Evolutionary conservation across 371 early-diverging fungal species (phyloP), one percentile per base, ranked within the genome.

Genomic region (Rhizomucor miehei): DNA sequence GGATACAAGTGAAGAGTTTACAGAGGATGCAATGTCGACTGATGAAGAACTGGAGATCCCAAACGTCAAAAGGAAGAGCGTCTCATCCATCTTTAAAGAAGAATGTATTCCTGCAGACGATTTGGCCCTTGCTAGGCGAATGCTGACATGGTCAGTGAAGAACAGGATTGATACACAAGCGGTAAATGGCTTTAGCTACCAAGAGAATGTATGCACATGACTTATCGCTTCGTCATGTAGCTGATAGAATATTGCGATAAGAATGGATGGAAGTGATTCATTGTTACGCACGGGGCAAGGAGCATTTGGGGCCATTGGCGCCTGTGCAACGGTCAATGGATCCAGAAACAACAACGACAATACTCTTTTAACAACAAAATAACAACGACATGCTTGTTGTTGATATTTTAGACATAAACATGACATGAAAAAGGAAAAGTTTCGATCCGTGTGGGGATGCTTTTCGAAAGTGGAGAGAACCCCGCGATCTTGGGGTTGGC

Each of bases 121-220:
- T 17, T 45, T 44, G 37, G 6, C 14, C 0, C 17, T 74, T 3
- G 48, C 66, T 8, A 34, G 23, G 1, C 45, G 52, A 1, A 67
- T 62, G n/a, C 35, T 75, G 38, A 75, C 65, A 35, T 75, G 71
- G 71, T 75, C 75, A 13, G 48, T 62, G 12, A 53, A 58, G 37
- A 57, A 66, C 2, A 61, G 75, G 23, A 24, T 56, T 14, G 49
- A 51, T 17, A 34, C 62, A 48, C 37, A 59, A 12, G 47, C 67
- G 60, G 68, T 67, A 65, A 53, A 40, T 1, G 1, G 9, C 8
- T 29, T 29, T 29, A 8, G 1, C 8, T 9, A 3, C 48, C 11
- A 19, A 38, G 37, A 36, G 21, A 39, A 17, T 11, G 23, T 52
- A 44, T 43, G 8, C 13, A 17, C 12, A n/a, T 16, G 3, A 25